Percentiles rank a stretch among this genome's conserved stretches.
Conservation (phyloP, 306 rosid genomes). For the Lablab purpureus region DNA sequence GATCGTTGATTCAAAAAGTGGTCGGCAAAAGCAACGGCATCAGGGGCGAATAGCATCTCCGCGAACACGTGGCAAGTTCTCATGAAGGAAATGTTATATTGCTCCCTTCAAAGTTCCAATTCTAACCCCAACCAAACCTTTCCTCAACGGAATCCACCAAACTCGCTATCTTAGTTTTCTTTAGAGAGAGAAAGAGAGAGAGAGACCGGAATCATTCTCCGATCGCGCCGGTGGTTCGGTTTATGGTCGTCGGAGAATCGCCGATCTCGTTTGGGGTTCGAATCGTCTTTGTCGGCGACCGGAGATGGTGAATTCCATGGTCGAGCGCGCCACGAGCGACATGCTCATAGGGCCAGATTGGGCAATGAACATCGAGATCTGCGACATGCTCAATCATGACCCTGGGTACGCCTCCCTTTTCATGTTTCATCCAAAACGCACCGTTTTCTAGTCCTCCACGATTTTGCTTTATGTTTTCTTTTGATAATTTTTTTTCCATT, state of each 20-base stretch:
- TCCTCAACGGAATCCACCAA: constrained; percentile 41
- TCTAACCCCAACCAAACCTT: constrained; percentile 36
- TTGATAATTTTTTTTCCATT: background rate
- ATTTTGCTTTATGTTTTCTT: background rate
- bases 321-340: constrained; percentile 98
- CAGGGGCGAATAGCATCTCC: constrained; percentile 24
- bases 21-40: constrained; percentile 52
- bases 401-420: constrained; percentile 71
- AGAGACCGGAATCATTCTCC: constrained; percentile 46
- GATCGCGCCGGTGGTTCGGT: constrained; percentile 45
- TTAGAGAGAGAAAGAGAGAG: constrained; percentile 8
- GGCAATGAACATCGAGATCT: constrained; percentile 99
- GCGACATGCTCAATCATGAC: constrained; percentile 92
- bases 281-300: constrained; percentile 39
- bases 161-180: constrained; percentile 39
- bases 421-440: constrained; percentile 16
- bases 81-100: background rate
- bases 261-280: constrained; percentile 42
- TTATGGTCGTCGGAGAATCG: constrained; percentile 44
- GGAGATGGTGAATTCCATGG: constrained; percentile 90
- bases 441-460: background rate
- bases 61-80: constrained; percentile 47
- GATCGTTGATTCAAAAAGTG: constrained; percentile 34
- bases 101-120: constrained; percentile 20
- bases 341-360: constrained; percentile 99